Base-by-base conservation (phyloP, 2,329 filamentous ascomycete genomes). In the Leptographium lundbergii region DNA sequence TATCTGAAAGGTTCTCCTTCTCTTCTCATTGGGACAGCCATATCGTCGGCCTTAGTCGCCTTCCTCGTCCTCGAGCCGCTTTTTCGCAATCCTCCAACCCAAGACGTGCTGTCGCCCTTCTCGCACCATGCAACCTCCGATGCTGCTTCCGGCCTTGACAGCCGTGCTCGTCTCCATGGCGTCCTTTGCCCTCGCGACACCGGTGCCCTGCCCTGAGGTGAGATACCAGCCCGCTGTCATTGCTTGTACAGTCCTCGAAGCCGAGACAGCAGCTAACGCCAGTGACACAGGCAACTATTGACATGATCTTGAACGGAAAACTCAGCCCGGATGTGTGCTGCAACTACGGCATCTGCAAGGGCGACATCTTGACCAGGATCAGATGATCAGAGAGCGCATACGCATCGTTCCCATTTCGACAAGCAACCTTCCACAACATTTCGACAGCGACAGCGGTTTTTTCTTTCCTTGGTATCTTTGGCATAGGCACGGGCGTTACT, bases 341-440 rank as follows among this genome's bases (percentile, higher is more conserved):
- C 67, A 76, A 75, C n/a, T 80, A 81, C 62, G 78, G 79, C 56
- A 69, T 69, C 39, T 81, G 78, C 68, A 75, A 76, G 59, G 74
- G 74, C 57, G 74, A 78, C 60, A 75, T 80, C 54, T 75, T 80
- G 51, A 65, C 78, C 57, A 62, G 60, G 62, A 27, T 14, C 34
- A 57, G 34, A 25, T 22, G 13, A n/a, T n/a, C n/a, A n/a, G n/a
- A n/a, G n/a, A 51, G 11, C 34, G 6, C 22, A 3, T 24, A 45
- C 13, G 17, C 42, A 29, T 51, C 7, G 13, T 6, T 27, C 6
- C 25, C 11, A 29, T 50, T 27, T 29, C 48, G 1, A n/a, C 36
- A 17, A 39, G 36, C 11, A 45, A 45, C 17, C 42, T n/a, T 5
- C 7, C 42, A 45, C 39, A 19, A 42, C 19, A n/a, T 45, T 9